Evolutionary conservation across 2,329 filamentous ascomycete species (phyloP).

Genomic region (Coleophoma cylindrospora): DNA sequence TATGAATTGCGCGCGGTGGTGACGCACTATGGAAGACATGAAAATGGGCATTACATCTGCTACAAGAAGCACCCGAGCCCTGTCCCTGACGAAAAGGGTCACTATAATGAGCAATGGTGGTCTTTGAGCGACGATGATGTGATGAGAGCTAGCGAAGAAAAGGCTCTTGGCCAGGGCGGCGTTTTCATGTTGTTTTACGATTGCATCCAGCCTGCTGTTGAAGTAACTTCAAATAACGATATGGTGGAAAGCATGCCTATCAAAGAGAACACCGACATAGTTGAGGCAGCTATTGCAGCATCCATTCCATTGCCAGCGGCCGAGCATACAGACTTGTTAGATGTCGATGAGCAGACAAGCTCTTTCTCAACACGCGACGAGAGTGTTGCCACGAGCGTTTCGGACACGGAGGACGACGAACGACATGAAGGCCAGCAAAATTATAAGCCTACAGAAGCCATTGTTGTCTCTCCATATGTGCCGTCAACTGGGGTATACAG

Average conservation of each 20-base stretch:
- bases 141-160: slow-evolving; percentile 64
- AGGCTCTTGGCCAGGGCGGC: slow-evolving; percentile 67
- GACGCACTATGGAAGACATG: slow-evolving; percentile 84
- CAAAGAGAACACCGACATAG: background rate
- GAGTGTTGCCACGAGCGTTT: slow-evolving; percentile 17
- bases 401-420: slow-evolving; percentile 12
- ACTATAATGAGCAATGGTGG: slow-evolving; percentile 64
- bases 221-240: background rate
- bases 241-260: background rate
- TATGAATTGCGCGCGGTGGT: slow-evolving; percentile 82
- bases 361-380: slow-evolving; percentile 5
- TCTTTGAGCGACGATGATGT: slow-evolving; percentile 87
- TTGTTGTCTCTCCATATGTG: slow-evolving; percentile 20
- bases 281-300: slow-evolving; percentile 5
- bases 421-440: background rate
- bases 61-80: slow-evolving; percentile 64
- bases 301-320: slow-evolving; percentile 13
- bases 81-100: slow-evolving; percentile 13
- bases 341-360: slow-evolving; percentile 7
- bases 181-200: slow-evolving; percentile 99
- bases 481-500: slow-evolving; percentile 11
- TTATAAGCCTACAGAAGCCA: slow-evolving; percentile 21
- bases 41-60: slow-evolving; percentile 94
- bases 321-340: slow-evolving; percentile 13
- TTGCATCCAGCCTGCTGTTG: slow-evolving; percentile 45